A percentile compares a stretch with the other conserved stretches of the same genome.
Evolutionary conservation across 1,284 basidiomycete species (phyloP).

Genomic region (Taiwanofungus camphoratus): DNA sequence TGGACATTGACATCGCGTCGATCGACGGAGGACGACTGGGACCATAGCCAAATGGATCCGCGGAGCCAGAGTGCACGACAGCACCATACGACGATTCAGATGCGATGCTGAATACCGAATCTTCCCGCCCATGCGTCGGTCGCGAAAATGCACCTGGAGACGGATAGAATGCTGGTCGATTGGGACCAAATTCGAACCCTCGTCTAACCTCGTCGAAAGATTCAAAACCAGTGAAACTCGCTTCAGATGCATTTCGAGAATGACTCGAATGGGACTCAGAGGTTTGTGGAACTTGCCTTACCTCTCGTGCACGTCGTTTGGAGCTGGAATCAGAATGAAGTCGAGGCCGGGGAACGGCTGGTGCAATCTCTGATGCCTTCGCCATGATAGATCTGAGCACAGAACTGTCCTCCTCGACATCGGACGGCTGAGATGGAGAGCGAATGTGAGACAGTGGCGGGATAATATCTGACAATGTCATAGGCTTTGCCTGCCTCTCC

Average conservation of each 20-base stretch:
- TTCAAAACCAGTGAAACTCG: slow-evolving; percentile 65
- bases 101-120: slow-evolving; percentile 71
- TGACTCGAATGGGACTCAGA: slow-evolving; percentile 25
- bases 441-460: slow-evolving; percentile 51
- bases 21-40: slow-evolving; percentile 51
- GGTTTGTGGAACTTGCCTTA: neutral
- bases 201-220: slow-evolving; percentile 69
- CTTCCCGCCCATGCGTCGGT: slow-evolving; percentile 39
- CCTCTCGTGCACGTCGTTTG: slow-evolving; percentile 19
- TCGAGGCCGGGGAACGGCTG: slow-evolving; percentile 28
- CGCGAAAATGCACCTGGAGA: slow-evolving; percentile 32
- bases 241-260: slow-evolving; percentile 43
- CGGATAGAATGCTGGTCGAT: slow-evolving; percentile 61
- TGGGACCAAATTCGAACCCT: slow-evolving; percentile 62
- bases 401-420: slow-evolving; percentile 41
- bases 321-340: slow-evolving; percentile 42
- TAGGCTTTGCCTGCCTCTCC: slow-evolving; percentile 25
- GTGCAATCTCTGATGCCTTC: slow-evolving; percentile 31
- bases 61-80: slow-evolving; percentile 54
- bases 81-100: slow-evolving; percentile 79
- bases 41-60: slow-evolving; percentile 74
- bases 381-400: slow-evolving; percentile 55
- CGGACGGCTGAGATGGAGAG: slow-evolving; percentile 29
- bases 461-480: slow-evolving; percentile 70
- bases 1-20: slow-evolving; percentile 47